A percentile compares a stretch with the other conserved stretches of the same genome.
phyloP scores from a whole-genome alignment of 2,329 filamentous ascomycete genomes.

The Verticillium zaregamsianum region DNA sequence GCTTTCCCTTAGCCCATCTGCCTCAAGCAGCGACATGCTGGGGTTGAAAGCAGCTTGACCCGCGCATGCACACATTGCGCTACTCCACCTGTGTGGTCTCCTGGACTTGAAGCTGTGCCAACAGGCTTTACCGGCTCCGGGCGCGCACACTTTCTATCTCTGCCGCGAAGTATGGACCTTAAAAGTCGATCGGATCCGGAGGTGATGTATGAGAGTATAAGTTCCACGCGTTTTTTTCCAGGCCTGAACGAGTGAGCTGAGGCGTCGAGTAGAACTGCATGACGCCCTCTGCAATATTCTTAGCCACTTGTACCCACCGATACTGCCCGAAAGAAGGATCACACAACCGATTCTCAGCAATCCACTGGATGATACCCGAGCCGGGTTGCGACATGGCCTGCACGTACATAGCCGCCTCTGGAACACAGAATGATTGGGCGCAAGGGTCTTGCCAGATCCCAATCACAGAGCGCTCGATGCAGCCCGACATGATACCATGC shows the following conservation, averaged over 20 bases:
- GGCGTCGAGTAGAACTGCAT: slow-evolving; percentile 10
- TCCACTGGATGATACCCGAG: slow-evolving; percentile 3
- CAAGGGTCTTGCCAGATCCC: background rate
- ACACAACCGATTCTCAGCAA: slow-evolving; percentile 4
- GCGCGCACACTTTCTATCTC: background rate
- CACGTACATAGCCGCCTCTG: background rate
- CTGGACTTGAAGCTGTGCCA: background rate
- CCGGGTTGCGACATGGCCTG: background rate
- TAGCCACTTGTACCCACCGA: slow-evolving; percentile 2
- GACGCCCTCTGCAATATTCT: slow-evolving; percentile 5
- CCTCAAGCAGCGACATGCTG: slow-evolving; percentile 7
- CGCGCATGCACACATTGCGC: background rate
- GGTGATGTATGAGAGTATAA: background rate
- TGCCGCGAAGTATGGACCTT: slow-evolving; percentile 4
- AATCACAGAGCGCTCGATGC: background rate
- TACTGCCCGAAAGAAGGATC: background rate
- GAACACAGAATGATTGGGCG: slow-evolving; percentile 3
- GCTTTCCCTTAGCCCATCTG: background rate
- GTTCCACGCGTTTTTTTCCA: slow-evolving; percentile 2
- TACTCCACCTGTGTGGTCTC: background rate
- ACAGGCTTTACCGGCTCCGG: no score
- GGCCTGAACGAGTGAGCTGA: slow-evolving; percentile 1
- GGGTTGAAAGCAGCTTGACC: slow-evolving; percentile 7
- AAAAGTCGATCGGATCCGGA: background rate
- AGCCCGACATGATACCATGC: background rate